Conservation (phyloP, 306 rosid genomes). For the Amphicarpaea edgeworthii region DNA sequence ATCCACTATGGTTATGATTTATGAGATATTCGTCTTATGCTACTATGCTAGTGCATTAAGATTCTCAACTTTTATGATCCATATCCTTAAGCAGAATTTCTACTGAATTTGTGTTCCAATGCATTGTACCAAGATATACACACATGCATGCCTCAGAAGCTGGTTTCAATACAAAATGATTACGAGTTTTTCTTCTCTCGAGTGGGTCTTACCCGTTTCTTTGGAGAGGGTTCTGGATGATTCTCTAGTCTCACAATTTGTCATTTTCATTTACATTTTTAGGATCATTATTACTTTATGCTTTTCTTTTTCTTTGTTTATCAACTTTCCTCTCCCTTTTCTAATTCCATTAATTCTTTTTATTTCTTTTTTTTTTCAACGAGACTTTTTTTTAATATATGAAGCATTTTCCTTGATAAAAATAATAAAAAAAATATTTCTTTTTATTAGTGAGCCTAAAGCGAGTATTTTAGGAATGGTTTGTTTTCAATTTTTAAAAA, state of each 20-base stretch:
- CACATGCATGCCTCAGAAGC: background rate
- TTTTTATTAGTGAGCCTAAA: too few relatives aligned
- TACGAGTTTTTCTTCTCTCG: background rate
- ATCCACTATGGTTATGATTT: background rate
- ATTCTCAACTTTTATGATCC: conserved; percentile 5
- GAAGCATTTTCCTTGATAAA: too few relatives aligned
- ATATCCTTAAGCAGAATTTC: background rate
- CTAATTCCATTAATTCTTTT: conserved; percentile 6
- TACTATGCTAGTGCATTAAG: conserved; percentile 4
- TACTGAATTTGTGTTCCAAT: conserved; percentile 3
- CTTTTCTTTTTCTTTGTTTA: background rate
- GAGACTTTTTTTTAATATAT: too few relatives aligned
- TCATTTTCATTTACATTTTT: background rate
- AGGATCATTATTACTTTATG: conserved; percentile 22
- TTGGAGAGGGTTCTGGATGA: conserved; percentile 39
- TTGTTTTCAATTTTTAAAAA: too few relatives aligned
- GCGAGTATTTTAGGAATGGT: too few relatives aligned
- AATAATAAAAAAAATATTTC: too few relatives aligned
- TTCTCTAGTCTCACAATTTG: conserved; percentile 15
- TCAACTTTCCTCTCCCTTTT: conserved; percentile 39
- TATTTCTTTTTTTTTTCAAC: too few relatives aligned
- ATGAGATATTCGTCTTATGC: background rate
- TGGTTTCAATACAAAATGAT: conserved; percentile 33
- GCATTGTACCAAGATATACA: background rate
- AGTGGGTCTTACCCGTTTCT: background rate